These are phyloP conservation scores for Solanum corneliomulleri DNA, from an alignment of 257 asterid genomes.

Conservation along the genomic window DNA sequence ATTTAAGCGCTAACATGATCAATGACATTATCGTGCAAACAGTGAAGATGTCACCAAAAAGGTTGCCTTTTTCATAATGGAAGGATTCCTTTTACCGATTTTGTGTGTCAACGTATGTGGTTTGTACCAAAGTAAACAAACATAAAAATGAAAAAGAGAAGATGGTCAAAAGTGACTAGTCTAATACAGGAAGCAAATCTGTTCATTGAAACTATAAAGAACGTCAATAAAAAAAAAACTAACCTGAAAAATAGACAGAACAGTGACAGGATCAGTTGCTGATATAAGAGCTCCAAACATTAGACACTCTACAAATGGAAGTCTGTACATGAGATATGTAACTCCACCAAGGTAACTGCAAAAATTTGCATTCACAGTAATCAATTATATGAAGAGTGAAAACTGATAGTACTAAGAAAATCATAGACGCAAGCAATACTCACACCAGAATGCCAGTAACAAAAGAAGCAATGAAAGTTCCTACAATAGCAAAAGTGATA, in stretches of 20 bases:
- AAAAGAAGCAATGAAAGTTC: conserved; percentile 81
- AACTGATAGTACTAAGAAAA: neutral
- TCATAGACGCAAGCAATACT: conserved; percentile 18
- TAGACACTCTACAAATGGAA: conserved; percentile 92
- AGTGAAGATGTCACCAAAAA: neutral
- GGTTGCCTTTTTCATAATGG: neutral
- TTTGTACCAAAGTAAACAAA: neutral
- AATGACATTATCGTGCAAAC: neutral
- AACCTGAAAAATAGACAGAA: conserved; percentile 96
- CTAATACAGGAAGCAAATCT: neutral
- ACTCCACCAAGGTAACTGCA: conserved; percentile 88
- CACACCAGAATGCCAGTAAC: conserved; percentile 94
- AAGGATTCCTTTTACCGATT: neutral
- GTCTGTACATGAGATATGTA: conserved; percentile 70
- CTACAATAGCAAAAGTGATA: conserved; percentile 78
- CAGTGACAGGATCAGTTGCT: conserved; percentile 98
- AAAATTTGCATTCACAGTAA: conserved; percentile 1
- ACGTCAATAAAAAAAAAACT: neutral
- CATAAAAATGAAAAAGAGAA: neutral
- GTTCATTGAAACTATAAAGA: neutral
- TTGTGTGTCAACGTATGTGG: neutral
- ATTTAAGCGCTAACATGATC: neutral
- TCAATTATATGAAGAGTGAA: neutral
- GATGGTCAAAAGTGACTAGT: neutral
- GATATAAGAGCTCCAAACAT: conserved; percentile 99